A percentile compares a stretch with the other conserved stretches of the same genome.
phyloP scores from a whole-genome alignment of 1,284 basidiomycete genomes.

The Leccinum fuscescens region DNA sequence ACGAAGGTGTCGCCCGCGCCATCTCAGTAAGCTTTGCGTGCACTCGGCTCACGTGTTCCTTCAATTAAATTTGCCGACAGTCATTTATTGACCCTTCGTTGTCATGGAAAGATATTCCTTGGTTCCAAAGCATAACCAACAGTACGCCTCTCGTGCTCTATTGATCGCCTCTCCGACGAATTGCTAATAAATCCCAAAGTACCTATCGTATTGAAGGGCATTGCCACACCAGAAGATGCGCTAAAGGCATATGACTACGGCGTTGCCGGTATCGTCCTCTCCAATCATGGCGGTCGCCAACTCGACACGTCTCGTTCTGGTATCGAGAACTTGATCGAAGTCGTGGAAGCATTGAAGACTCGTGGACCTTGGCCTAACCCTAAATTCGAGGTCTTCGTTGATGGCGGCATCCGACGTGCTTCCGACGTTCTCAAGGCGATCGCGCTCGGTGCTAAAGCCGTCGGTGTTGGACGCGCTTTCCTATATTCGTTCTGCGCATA shows the following conservation, averaged over 20 bases:
- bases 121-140: constrained; percentile 87
- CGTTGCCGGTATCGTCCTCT: constrained; percentile 60
- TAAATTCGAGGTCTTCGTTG: constrained; percentile 67
- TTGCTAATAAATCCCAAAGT: constrained; percentile 33
- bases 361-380: constrained; percentile 43
- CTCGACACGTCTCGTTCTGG: constrained; percentile 65
- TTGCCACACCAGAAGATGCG: constrained; percentile 64
- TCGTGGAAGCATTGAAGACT: constrained; percentile 56
- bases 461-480: constrained; percentile 57
- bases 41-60: not conserved
- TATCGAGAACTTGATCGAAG: constrained; percentile 64
- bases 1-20: constrained; percentile 87
- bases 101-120: constrained; percentile 84
- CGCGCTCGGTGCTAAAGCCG: constrained; percentile 66
- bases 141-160: constrained; percentile 41
- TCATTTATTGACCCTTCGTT: constrained; percentile 91
- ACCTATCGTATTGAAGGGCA: constrained; percentile 59
- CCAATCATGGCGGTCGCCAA: constrained; percentile 69
- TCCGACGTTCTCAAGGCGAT: constrained; percentile 74
- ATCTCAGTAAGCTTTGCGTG: constrained; percentile 61
- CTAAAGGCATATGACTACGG: constrained; percentile 66
- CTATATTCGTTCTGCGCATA: constrained; percentile 67
- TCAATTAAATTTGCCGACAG: constrained; percentile 36
- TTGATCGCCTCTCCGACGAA: not conserved
- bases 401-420: constrained; percentile 68